Evolutionary conservation across 176 grass and related monocot species (phyloP).

Genomic region (Hordeum marinum): DNA sequence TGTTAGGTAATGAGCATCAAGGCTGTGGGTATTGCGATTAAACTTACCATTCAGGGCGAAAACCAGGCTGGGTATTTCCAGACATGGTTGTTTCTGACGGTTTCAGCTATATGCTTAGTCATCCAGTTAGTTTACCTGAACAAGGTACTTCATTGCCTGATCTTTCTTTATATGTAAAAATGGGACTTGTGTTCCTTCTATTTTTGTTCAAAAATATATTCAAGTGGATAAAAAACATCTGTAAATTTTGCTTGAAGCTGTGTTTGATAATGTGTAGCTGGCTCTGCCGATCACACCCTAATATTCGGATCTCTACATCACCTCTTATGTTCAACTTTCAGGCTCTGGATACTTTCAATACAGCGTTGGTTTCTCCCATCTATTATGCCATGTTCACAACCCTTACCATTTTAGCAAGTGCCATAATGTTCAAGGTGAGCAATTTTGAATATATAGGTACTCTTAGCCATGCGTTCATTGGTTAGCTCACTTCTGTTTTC

Average conservation of each 20-base stretch:
- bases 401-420: conserved; percentile 93
- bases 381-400: conserved; percentile 99
- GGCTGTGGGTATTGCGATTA: conserved; percentile 86
- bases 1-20: conserved; percentile 96
- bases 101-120: conserved; percentile 69
- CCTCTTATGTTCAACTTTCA: conserved; percentile 28
- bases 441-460: neutral
- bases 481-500: conserved; percentile 7
- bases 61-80: conserved; percentile 91
- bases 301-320: neutral
- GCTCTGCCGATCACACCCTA: neutral
- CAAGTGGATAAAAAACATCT: neutral
- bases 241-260: neutral
- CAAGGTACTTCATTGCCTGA: conserved; percentile 53
- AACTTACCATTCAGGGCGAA: conserved; percentile 80
- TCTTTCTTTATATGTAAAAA: neutral
- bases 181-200: neutral
- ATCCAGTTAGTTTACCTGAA: conserved; percentile 95
- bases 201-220: neutral
- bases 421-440: conserved; percentile 97
- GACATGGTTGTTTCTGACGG: conserved; percentile 83
- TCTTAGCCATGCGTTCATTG: neutral
- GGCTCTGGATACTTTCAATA: conserved; percentile 96
- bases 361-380: conserved; percentile 94
- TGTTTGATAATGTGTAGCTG: neutral